phyloP scores from a whole-genome alignment of 140 eudicot species.

The Cichorium intybus region DNA sequence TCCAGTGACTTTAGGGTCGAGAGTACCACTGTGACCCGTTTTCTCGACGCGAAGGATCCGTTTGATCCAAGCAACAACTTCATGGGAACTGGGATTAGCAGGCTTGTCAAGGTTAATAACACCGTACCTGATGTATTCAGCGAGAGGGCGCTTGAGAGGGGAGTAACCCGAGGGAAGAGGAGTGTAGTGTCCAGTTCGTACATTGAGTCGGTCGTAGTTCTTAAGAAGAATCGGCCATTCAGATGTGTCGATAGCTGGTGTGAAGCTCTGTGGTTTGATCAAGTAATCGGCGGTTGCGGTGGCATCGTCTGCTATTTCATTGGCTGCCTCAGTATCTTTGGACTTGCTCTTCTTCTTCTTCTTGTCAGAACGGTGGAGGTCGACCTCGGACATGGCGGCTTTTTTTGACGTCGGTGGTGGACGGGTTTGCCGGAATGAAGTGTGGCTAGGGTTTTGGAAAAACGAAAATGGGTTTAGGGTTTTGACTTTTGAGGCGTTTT shows the following conservation, averaged over 20 bases:
- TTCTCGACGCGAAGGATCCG: constrained; percentile 79
- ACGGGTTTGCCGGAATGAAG: background rate
- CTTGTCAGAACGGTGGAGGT: constrained; percentile 50
- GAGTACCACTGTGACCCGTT: constrained; percentile 84
- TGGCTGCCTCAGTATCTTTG: constrained; percentile 7
- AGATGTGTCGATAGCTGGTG: constrained; percentile 70
- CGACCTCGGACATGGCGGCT: constrained; percentile 58
- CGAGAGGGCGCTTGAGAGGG: constrained; percentile 71
- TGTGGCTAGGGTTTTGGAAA: constrained; percentile 23
- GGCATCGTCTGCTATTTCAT: background rate
- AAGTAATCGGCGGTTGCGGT: constrained; percentile 41
- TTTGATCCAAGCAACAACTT: constrained; percentile 94
- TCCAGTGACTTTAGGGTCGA: constrained; percentile 90
- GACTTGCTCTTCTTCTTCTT: constrained; percentile 54
- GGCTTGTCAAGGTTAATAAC: constrained; percentile 83
- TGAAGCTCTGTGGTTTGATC: constrained; percentile 71
- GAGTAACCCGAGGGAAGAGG: constrained; percentile 89
- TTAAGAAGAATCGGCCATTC: constrained; percentile 85
- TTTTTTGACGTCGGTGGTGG: background rate
- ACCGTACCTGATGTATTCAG: constrained; percentile 78
- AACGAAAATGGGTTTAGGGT: constrained; percentile 28
- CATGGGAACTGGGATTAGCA: constrained; percentile 86
- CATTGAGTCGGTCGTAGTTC: constrained; percentile 75
- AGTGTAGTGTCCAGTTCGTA: constrained; percentile 87
- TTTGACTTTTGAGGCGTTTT: constrained; percentile 17